Conservation (phyloP, 257 asterid species). For the Osmanthus fragrans region DNA sequence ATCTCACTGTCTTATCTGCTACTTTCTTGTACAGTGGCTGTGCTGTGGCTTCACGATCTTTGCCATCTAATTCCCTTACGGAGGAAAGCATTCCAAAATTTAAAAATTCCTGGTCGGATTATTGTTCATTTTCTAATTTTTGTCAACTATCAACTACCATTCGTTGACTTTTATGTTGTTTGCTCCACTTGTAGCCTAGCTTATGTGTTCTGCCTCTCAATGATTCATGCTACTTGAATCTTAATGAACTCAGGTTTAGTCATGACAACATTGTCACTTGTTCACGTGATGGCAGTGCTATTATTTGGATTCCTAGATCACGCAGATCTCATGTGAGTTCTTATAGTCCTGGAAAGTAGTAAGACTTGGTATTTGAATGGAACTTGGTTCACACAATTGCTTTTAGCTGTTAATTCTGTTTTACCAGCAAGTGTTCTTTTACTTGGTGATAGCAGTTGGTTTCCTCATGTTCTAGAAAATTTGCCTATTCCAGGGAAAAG, state of each 20-base stretch:
- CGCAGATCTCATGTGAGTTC: constrained; percentile 81
- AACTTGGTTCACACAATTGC: constrained; percentile 18
- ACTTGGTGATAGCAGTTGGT: constrained; percentile 2
- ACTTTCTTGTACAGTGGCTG: constrained; percentile 73
- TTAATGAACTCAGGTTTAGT: constrained; percentile 57
- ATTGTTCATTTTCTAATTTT: constrained; percentile 19
- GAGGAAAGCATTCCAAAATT: constrained; percentile 81
- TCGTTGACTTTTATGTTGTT: not conserved
- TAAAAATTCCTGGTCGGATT: constrained; percentile 77
- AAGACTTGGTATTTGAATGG: constrained; percentile 16
- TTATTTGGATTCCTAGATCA: constrained; percentile 87
- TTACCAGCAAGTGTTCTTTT: not conserved
- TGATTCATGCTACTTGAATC: constrained; percentile 28
- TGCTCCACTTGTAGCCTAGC: constrained; percentile 20
- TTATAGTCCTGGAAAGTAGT: constrained; percentile 23
- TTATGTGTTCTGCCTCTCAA: constrained; percentile 21
- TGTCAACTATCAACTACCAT: constrained; percentile 11
- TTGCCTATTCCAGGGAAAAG: constrained; percentile 52
- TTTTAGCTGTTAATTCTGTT: constrained; percentile 9
- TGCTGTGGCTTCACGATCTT: constrained; percentile 77
- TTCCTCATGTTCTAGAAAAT: constrained; percentile 1
- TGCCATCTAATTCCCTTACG: constrained; percentile 53
- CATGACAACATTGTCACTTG: constrained; percentile 93
- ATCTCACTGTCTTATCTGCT: constrained; percentile 33
- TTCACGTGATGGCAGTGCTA: constrained; percentile 99